These are phyloP conservation scores for Discostella pseudostelligera DNA, from an alignment of 108 stramenopile genomes.

Conservation along the genomic window DNA sequence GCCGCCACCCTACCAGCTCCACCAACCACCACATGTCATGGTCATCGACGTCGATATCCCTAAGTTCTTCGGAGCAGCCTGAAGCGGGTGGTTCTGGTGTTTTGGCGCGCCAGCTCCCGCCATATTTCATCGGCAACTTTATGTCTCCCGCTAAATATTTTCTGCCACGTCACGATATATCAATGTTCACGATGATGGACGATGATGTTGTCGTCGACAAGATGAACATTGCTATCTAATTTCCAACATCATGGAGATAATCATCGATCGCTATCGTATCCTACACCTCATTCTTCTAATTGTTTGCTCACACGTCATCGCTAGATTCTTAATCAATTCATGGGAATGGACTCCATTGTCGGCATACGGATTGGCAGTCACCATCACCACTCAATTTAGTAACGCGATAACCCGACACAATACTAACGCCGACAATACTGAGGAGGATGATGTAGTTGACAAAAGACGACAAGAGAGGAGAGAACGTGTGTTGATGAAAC, in stretches of 20 bases:
- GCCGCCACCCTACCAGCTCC: too few species aligned
- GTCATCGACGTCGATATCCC: too few species aligned
- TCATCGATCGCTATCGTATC: constrained; percentile 25
- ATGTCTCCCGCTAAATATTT: too few species aligned
- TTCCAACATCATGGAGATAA: constrained; percentile 18
- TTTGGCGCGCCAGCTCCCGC: too few species aligned
- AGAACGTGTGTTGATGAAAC: constrained; percentile 16
- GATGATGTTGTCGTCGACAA: too few species aligned
- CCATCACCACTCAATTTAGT: constrained; percentile 25
- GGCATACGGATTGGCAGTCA: constrained; percentile 34
- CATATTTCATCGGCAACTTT: too few species aligned
- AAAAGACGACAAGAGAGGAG: constrained; percentile 5
- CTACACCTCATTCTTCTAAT: constrained; percentile 29
- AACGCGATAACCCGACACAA: constrained; percentile 22
- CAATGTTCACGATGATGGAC: too few species aligned
- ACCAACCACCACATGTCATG: too few species aligned
- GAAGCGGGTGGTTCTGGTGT: too few species aligned
- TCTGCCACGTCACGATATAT: too few species aligned
- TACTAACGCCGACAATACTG: background rate
- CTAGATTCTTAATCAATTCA: constrained; percentile 19
- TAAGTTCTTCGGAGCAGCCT: too few species aligned
- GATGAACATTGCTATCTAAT: background rate
- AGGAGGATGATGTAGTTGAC: background rate
- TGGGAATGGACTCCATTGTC: constrained; percentile 37
- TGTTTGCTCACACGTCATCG: constrained; percentile 13